Conservation (phyloP, 2,329 filamentous ascomycete species). For the Cladorrhinum sp. region DNA sequence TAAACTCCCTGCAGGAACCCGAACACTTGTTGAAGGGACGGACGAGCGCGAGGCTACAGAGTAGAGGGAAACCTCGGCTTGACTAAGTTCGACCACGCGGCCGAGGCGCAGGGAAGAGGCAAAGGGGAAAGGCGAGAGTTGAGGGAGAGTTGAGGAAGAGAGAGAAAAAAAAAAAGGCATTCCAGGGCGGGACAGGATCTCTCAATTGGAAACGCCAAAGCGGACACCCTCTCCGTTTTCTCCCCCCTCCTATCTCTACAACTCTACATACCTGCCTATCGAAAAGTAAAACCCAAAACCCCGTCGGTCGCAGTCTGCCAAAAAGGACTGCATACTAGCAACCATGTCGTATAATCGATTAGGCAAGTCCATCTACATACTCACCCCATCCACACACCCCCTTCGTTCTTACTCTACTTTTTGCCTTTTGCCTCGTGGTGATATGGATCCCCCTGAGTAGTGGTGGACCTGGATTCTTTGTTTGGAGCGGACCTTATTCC, state of each 20-base stretch:
- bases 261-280: background rate
- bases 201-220: background rate
- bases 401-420: conserved; percentile 2
- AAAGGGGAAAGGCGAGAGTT: conserved; percentile 8
- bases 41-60: background rate
- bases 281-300: conserved; percentile 8
- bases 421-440: conserved; percentile 8
- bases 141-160: background rate
- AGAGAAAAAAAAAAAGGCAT: conserved; percentile 10
- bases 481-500: conserved; percentile 4
- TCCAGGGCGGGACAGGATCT: conserved; percentile 6
- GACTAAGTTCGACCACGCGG: conserved; percentile 14
- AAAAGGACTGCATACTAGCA: conserved; percentile 15
- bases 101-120: conserved; percentile 8
- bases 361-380: conserved; percentile 49
- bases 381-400: conserved; percentile 21
- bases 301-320: conserved; percentile 13
- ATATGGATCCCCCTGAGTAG: conserved; percentile 4
- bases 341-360: conserved; percentile 73
- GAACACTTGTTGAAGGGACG: background rate
- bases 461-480: conserved; percentile 5
- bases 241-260: background rate
- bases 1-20: background rate
- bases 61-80: conserved; percentile 1
- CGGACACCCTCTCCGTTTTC: background rate